Evolutionary conservation across 83 land plant species (phyloP), one percentile per base, ranked within the genome.

Genomic region (Thuja plicata): DNA sequence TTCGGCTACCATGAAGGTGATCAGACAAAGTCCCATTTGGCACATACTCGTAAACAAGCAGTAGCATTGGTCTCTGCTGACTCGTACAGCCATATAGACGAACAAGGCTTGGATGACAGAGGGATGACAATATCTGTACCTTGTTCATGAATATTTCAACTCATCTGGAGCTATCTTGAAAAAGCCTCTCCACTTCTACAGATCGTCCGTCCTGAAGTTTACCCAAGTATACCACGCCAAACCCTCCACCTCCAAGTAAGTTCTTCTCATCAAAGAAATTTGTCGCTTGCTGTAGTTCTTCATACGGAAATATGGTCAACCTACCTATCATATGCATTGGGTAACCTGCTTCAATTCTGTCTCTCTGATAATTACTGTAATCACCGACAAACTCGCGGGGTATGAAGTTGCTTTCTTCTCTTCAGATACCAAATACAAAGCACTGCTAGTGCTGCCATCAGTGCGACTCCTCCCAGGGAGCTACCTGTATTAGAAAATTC

Each of bases 171-270:
- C 55, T 82, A 21, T 89, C 87, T 37, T 85, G 84, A 89, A 92
- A 92, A 62, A 96, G 93, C 74, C 91, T 86, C 87, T 94, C 94
- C 13, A 96, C 94, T 50, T 95, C 97, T 35, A 93, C 95, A 76
- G 86, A 13, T 27, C 92, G 89, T 15, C 95, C 94, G 62, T 93
- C 95, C 12, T 2, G 8, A 34, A 96, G 93, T 32, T 90, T 91
- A 46, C 16, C 91, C 96, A 1, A 90, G 43, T 88, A 91, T 0
- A 46, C 48, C 48, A 46, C 8, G 8, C 96, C 96, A 86, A 94
- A 96, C 17, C 97, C 97, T 24, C 97, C 97, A 57, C 94, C 95
- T 50, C 96, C 95, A 57, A 94, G 71, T 87, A 93, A 90, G 87
- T 91, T 90, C 86, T 89, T 87, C 12, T 90, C 87, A 86, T 95